A percentile compares a stretch with the other conserved stretches of the same genome.
Conservation (phyloP, 352 stramenopile genomes). For the Phytophthora kernoviae region DNA sequence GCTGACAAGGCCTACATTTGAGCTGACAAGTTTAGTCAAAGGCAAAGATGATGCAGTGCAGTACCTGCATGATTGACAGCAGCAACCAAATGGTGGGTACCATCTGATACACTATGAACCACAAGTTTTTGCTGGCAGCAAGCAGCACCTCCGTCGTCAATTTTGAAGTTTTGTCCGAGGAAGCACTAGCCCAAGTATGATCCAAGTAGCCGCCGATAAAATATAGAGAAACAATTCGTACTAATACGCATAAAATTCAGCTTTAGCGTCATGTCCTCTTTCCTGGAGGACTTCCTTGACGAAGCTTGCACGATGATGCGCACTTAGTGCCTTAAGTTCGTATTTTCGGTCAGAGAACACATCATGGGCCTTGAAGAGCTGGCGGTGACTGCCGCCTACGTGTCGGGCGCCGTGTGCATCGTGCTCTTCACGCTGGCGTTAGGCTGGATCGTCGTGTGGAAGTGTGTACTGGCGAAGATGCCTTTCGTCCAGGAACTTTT, state of each 20-base stretch:
- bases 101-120: constrained; percentile 16
- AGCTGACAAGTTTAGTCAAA: constrained; percentile 1
- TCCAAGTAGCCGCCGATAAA: constrained; percentile 11
- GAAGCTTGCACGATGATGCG: constrained; percentile 4
- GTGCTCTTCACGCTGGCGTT: constrained; percentile 79
- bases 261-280: not conserved
- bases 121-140: constrained; percentile 3
- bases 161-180: constrained; percentile 18
- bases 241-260: constrained; percentile 8
- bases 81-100: not conserved
- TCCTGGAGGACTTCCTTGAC: not conserved
- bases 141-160: constrained; percentile 11
- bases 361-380: constrained; percentile 51
- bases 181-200: not conserved
- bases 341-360: constrained; percentile 15
- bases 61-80: not conserved
- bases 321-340: constrained; percentile 33
- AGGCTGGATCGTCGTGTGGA: constrained; percentile 86
- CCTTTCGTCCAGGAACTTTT: constrained; percentile 84
- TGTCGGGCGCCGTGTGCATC: constrained; percentile 78
- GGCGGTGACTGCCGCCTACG: constrained; percentile 67
- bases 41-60: not conserved
- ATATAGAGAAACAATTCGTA: constrained; percentile 36
- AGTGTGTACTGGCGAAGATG: constrained; percentile 85
- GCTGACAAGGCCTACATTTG: not conserved